Base-by-base conservation (phyloP, 768 basidiomycete genomes). In the Leccinum sublutescens region DNA sequence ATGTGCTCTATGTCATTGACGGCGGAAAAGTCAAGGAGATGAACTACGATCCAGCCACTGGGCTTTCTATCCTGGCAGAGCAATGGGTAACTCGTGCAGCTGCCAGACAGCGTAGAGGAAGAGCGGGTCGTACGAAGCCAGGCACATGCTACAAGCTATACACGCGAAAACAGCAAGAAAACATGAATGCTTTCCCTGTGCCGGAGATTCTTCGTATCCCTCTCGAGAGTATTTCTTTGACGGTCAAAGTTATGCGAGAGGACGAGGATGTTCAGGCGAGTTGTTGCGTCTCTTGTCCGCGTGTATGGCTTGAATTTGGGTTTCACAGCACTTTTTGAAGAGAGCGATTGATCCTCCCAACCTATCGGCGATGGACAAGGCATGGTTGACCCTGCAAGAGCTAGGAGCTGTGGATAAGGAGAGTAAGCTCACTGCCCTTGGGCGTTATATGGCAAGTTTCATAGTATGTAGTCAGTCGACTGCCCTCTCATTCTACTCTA, bases 201-300 rank as follows among this genome's bases (percentile, higher is more conserved):
- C 95, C 95, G 0, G 95, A 98, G 74, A 96, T 98, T 50, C 78
- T 90, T 38, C 82, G 95, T 17, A 89, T 91, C 5, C 92, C 95
- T 3, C 74, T 98, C 27, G 94, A 97, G 70, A 87, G 82, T 33
- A 79, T 96, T 36, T 86, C 86, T 5, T 75, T 98, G 56, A 84
- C 88, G 4, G 88, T 94, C 36, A 98, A 95, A 72, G 86, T 84
- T 4, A 87, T 87, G 77, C 77, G 87, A 50, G 85, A 88, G 67
- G 77, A 87, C 9, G 87, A 87, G 61, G 89, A 96, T 68, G 89
- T 93, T 48, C 88, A 87, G 74, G 89, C 86, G 38, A 50, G 55
- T 71, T n/a, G 57, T 64, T 50, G 65, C 25, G 48, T 67, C n/a
- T 62, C 40, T 62, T 55, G 27, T 55, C 15, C 31, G 7, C 31